Percentiles rank a stretch among this genome's conserved stretches.
These are phyloP conservation scores for Dissophora globulifera DNA, from an alignment of 192 early-diverging fungal genomes.

Conservation along the genomic window DNA sequence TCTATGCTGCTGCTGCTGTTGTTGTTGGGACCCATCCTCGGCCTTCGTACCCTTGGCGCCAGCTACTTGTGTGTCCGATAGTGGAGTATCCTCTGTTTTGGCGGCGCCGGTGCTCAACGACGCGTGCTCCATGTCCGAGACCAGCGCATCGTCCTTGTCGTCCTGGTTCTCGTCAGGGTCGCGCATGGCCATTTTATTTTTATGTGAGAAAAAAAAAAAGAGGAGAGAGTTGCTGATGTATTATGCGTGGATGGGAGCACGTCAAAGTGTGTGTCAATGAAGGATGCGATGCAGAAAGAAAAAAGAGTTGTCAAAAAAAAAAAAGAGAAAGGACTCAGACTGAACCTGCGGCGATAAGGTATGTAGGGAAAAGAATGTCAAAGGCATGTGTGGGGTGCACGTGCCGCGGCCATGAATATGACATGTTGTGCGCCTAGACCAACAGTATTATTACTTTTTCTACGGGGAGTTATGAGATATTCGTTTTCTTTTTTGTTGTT, in stretches of 20 bases:
- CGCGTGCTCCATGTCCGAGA: neutral
- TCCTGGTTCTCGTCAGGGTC: constrained; percentile 1
- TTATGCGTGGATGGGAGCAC: neutral
- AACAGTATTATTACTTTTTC: too few species aligned
- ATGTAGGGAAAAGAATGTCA: too few species aligned
- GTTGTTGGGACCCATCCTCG: constrained; percentile 4
- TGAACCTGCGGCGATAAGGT: too few species aligned
- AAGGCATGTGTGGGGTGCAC: too few species aligned
- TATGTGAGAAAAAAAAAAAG: too few species aligned
- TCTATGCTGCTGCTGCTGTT: constrained; percentile 5
- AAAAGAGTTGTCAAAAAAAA: too few species aligned
- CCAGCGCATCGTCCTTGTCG: constrained; percentile 6
- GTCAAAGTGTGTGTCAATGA: neutral
- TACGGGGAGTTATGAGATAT: too few species aligned
- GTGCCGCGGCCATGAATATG: too few species aligned
- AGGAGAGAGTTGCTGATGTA: neutral
- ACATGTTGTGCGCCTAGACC: too few species aligned
- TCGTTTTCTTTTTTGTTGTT: neutral
- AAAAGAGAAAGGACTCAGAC: too few species aligned
- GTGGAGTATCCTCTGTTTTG: neutral
- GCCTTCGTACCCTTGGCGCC: neutral
- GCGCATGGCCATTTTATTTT: neutral
- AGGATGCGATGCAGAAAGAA: too few species aligned
- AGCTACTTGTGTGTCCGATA: neutral
- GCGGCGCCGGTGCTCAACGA: neutral